phyloP scores from a whole-genome alignment of 1,139 yeast genomes.

The Protomyces inundatus region DNA sequence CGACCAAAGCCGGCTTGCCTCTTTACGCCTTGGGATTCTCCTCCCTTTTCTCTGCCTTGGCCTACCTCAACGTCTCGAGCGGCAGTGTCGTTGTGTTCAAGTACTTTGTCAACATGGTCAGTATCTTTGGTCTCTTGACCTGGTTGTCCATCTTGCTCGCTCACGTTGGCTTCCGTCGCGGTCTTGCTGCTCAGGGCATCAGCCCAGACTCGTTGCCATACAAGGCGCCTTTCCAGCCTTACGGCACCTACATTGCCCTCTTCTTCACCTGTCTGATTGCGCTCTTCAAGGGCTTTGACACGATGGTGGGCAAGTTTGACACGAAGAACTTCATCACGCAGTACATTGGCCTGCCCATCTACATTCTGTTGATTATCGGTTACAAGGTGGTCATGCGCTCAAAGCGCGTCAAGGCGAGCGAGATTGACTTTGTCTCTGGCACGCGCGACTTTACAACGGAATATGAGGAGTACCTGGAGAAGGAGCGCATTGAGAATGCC shows the following conservation, averaged over 20 bases:
- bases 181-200: constrained; percentile 61
- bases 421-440: constrained; percentile 60
- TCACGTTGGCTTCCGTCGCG: constrained; percentile 59
- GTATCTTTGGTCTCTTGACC: constrained; percentile 63
- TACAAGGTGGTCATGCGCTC: constrained; percentile 48
- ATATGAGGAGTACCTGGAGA: constrained; percentile 51
- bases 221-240: constrained; percentile 49
- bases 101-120: constrained; percentile 73
- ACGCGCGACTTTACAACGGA: constrained; percentile 65
- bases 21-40: constrained; percentile 58
- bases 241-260: constrained; percentile 52
- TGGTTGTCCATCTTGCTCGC: constrained; percentile 64
- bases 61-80: constrained; percentile 64
- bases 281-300: constrained; percentile 61
- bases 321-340: constrained; percentile 68
- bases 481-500: constrained; percentile 35
- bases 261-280: constrained; percentile 53
- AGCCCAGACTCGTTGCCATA: constrained; percentile 49
- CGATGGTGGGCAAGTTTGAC: constrained; percentile 50
- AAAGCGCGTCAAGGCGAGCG: constrained; percentile 49
- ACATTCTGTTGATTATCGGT: constrained; percentile 50
- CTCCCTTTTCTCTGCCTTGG: constrained; percentile 58
- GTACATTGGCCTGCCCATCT: constrained; percentile 70
- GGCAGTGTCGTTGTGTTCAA: constrained; percentile 58
- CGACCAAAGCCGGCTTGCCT: constrained; percentile 73